A percentile compares a stretch with the other conserved stretches of the same genome.
Evolutionary conservation across 495 filamentous ascomycete species (phyloP).

Genomic region (Elaphomyces granulatus): DNA sequence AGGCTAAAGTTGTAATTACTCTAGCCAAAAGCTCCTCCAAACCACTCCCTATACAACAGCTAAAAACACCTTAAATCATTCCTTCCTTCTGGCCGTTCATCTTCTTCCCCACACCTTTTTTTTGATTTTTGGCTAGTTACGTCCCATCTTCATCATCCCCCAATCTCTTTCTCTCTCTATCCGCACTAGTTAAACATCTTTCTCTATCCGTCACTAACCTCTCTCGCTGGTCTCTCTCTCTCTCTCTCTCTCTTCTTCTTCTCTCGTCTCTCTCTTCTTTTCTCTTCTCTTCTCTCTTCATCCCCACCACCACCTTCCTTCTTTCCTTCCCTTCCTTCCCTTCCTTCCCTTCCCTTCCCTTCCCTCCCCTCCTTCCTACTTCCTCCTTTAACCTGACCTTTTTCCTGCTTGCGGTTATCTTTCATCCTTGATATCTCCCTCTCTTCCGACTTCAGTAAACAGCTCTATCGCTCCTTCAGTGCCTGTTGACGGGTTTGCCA

Average conservation of each 20-base stretch:
- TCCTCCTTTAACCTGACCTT: slow-evolving; percentile 14
- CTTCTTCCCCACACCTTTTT: too few species aligned
- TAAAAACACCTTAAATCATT: too few species aligned
- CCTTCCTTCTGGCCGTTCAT: too few species aligned
- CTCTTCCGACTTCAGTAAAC: neutral
- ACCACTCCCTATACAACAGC: too few species aligned
- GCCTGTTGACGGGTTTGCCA: neutral
- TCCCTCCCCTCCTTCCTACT: slow-evolving; percentile 15
- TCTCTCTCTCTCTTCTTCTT: slow-evolving; percentile 17
- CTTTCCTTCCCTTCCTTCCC: slow-evolving; percentile 11
- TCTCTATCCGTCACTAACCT: too few species aligned
- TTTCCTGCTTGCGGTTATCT: slow-evolving; percentile 7
- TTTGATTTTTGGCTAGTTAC: neutral
- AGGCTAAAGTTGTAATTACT: too few species aligned
- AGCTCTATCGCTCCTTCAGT: neutral
- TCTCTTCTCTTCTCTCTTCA: slow-evolving; percentile 4
- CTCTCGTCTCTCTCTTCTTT: slow-evolving; percentile 10
- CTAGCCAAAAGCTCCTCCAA: too few species aligned
- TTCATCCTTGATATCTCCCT: slow-evolving; percentile 9
- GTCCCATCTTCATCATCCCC: slow-evolving; percentile 5
- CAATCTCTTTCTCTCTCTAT: slow-evolving; percentile 16
- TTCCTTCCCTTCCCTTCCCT: slow-evolving; percentile 20
- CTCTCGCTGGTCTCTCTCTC: slow-evolving; percentile 24
- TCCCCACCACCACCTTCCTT: slow-evolving; percentile 14
- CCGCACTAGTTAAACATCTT: too few species aligned